phyloP scores from a whole-genome alignment of 495 filamentous ascomycete genomes.

The Tuber calosporum region DNA sequence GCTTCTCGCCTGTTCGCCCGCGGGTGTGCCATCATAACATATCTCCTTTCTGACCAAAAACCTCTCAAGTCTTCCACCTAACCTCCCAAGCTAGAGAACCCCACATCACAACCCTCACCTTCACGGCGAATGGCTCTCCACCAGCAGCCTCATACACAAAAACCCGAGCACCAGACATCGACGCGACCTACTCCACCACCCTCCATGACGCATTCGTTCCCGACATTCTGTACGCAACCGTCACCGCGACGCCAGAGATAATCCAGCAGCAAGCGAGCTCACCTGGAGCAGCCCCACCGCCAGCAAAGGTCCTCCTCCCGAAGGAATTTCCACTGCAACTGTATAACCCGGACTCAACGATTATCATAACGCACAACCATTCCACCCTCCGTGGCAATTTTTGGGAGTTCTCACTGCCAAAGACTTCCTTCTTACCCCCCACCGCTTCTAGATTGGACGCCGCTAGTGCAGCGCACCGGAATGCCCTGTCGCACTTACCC shows the following conservation, averaged over 20 bases:
- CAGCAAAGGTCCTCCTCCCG: slow-evolving; percentile 70
- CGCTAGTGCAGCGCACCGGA: slow-evolving; percentile 57
- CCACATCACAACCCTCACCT: slow-evolving; percentile 56
- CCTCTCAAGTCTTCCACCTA: slow-evolving; percentile 57
- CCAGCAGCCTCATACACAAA: slow-evolving; percentile 70
- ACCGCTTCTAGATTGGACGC: slow-evolving; percentile 70
- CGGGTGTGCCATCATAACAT: too few species aligned
- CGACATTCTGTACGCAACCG: slow-evolving; percentile 72
- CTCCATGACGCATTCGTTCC: slow-evolving; percentile 76
- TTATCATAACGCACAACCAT: slow-evolving; percentile 63
- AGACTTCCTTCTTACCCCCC: slow-evolving; percentile 72
- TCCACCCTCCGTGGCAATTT: slow-evolving; percentile 52
- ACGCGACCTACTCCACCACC: slow-evolving; percentile 78
- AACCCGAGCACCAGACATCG: slow-evolving; percentile 60
- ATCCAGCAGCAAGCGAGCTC: slow-evolving; percentile 60
- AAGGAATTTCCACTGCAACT: slow-evolving; percentile 73
- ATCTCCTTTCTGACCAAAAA: slow-evolving; percentile 37
- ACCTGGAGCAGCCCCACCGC: slow-evolving; percentile 56
- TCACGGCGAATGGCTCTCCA: slow-evolving; percentile 73
- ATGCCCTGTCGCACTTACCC: slow-evolving; percentile 62
- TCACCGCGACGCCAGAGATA: slow-evolving; percentile 66
- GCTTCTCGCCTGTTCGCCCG: slow-evolving; percentile 39
- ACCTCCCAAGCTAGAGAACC: slow-evolving; percentile 43
- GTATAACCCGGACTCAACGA: slow-evolving; percentile 86
- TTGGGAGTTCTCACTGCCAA: slow-evolving; percentile 91